Percentiles rank a stretch among this genome's conserved stretches.
phyloP scores from a whole-genome alignment of 495 filamentous ascomycete species.

The Penicillium egyptiacum region DNA sequence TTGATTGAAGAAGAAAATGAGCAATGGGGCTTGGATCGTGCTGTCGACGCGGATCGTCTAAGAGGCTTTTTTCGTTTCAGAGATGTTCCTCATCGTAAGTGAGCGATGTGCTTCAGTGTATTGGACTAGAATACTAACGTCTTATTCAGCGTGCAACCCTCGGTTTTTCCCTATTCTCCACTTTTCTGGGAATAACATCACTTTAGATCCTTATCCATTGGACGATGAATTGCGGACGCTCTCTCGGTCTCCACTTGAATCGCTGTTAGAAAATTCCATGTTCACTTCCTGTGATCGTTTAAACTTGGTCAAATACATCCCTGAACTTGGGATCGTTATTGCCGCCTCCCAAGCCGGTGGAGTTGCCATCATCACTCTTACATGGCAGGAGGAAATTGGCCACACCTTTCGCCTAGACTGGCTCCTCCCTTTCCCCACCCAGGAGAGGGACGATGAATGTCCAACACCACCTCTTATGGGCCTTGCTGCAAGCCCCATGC shows the following conservation, averaged over 20 bases:
- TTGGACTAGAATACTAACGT: neutral
- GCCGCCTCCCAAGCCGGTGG: conserved; percentile 72
- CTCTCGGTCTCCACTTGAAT: conserved; percentile 43
- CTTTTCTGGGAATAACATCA: conserved; percentile 57
- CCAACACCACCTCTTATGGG: conserved; percentile 53
- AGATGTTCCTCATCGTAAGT: conserved; percentile 21
- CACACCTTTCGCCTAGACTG: conserved; percentile 54
- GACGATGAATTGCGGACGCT: conserved; percentile 46
- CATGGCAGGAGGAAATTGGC: conserved; percentile 42
- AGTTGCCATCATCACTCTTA: conserved; percentile 72
- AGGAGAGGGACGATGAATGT: conserved; percentile 44
- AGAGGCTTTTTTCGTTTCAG: neutral
- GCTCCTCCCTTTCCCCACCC: conserved; percentile 53
- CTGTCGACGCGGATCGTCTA: neutral
- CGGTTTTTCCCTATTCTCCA: conserved; percentile 54
- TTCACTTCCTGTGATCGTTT: conserved; percentile 60
- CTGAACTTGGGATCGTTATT: conserved; percentile 74
- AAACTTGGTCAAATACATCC: conserved; percentile 73
- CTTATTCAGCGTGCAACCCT: conserved; percentile 16
- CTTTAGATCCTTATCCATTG: conserved; percentile 52
- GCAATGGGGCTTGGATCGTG: neutral
- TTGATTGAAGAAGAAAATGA: conserved; percentile 24
- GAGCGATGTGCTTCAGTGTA: neutral
- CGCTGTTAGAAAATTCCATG: conserved; percentile 40
- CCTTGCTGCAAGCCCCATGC: conserved; percentile 60